Conservation (phyloP, 768 basidiomycete species). For the Phaeolepiota aurea region DNA sequence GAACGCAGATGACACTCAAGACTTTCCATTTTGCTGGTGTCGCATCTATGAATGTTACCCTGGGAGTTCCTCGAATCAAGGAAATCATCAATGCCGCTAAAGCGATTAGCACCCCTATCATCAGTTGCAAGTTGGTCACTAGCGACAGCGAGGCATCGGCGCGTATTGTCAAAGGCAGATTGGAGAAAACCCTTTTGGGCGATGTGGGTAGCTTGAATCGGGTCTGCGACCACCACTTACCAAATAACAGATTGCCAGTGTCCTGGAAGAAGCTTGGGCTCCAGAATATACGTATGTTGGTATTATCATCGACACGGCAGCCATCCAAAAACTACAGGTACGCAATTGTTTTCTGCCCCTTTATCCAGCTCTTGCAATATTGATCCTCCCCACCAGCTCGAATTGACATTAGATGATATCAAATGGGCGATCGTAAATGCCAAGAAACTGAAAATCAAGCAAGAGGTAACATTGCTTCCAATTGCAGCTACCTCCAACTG, state of each 20-base stretch:
- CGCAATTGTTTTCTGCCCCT: too few species aligned
- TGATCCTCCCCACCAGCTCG: conserved; percentile 45
- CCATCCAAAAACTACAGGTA: conserved; percentile 85
- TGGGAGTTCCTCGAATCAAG: conserved; percentile 99
- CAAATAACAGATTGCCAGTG: conserved; percentile 67
- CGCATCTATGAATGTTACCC: conserved; percentile 98
- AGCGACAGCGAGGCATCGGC: conserved; percentile 87
- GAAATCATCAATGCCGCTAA: conserved; percentile 99
- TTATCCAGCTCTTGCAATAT: neutral
- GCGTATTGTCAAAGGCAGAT: conserved; percentile 90
- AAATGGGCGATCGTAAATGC: conserved; percentile 84
- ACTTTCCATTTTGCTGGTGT: conserved; percentile 99
- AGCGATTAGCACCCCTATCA: conserved; percentile 93
- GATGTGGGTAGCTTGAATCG: conserved; percentile 50
- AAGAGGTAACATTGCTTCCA: conserved; percentile 41
- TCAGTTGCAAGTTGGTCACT: conserved; percentile 89
- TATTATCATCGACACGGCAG: conserved; percentile 83
- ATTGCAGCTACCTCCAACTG: neutral
- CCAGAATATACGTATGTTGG: conserved; percentile 89
- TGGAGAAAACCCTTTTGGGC: conserved; percentile 91
- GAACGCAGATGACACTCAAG: conserved; percentile 99
- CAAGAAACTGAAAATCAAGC: conserved; percentile 89
- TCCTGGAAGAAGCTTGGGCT: conserved; percentile 95
- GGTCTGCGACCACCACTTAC: neutral
- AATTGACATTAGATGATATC: conserved; percentile 87